These are phyloP conservation scores for Dipteronia sinensis DNA, from an alignment of 345 rosid species.

Conservation along the genomic window DNA sequence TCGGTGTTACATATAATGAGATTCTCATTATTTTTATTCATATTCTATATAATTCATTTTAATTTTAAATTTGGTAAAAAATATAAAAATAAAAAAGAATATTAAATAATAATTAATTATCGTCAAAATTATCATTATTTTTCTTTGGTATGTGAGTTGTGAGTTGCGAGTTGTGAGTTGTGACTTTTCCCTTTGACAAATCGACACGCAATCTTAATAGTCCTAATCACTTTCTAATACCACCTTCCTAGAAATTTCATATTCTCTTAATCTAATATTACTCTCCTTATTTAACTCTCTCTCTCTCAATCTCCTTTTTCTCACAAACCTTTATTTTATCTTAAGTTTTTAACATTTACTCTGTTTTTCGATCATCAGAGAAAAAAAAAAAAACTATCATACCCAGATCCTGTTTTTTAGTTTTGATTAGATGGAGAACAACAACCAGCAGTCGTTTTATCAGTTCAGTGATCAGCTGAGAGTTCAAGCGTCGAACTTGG, in stretches of 20 bases:
- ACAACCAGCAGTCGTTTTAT: slow-evolving; percentile 86
- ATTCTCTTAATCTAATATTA: not conserved
- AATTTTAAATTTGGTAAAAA: not conserved
- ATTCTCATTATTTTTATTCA: too few relatives aligned
- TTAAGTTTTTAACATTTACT: too few relatives aligned
- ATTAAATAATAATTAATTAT: not conserved
- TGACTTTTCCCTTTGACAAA: slow-evolving; percentile 43
- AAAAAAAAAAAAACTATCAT: not conserved
- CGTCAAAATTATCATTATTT: not conserved
- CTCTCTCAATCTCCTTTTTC: slow-evolving; percentile 6
- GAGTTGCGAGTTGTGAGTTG: too few relatives aligned
- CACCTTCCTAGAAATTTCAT: slow-evolving; percentile 57
- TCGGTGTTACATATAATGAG: too few relatives aligned
- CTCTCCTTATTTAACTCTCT: slow-evolving; percentile 27
- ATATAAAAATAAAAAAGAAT: too few relatives aligned
- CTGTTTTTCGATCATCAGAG: not conserved
- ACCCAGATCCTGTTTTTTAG: slow-evolving; percentile 23
- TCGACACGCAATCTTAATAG: slow-evolving; percentile 51
- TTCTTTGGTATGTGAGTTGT: too few relatives aligned
- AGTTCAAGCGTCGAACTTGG: slow-evolving; percentile 58
- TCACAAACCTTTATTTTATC: not conserved
- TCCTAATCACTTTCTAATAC: not conserved
- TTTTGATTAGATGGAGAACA: slow-evolving; percentile 60
- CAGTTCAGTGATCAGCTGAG: slow-evolving; percentile 97
- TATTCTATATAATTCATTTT: too few relatives aligned